Evolutionary conservation across 805 yeast genomes (phyloP).

Genomic region (Yamadazyma kitorensis): DNA sequence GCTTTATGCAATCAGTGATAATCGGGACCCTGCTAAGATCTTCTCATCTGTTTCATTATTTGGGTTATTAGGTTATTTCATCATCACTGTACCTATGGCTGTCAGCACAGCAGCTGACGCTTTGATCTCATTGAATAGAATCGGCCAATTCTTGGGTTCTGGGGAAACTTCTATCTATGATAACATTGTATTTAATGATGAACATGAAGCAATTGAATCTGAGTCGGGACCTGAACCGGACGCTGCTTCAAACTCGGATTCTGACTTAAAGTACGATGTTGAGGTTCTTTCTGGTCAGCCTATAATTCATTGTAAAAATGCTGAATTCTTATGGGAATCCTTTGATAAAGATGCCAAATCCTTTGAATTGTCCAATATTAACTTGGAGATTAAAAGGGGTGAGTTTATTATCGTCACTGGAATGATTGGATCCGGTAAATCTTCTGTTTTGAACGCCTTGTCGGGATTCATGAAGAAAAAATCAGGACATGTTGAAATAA

Average conservation of each 20-base stretch:
- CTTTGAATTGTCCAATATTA: slow-evolving; percentile 12
- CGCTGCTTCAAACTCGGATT: no score
- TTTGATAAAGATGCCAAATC: slow-evolving; percentile 12
- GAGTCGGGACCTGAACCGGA: slow-evolving; percentile 23
- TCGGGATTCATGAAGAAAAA: slow-evolving; percentile 36
- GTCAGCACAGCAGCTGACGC: slow-evolving; percentile 68
- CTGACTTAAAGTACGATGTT: no score
- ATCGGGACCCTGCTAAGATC: slow-evolving; percentile 53
- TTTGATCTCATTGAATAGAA: slow-evolving; percentile 55
- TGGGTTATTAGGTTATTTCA: slow-evolving; percentile 57
- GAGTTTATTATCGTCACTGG: slow-evolving; percentile 38
- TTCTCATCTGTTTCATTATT: slow-evolving; percentile 71
- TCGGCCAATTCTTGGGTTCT: slow-evolving; percentile 50
- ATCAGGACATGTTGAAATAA: slow-evolving; percentile 25
- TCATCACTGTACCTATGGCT: slow-evolving; percentile 68
- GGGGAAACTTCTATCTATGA: slow-evolving; percentile 31
- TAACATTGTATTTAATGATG: slow-evolving; percentile 27
- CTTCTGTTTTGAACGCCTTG: slow-evolving; percentile 35
- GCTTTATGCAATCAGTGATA: slow-evolving; percentile 26
- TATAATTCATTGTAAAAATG: slow-evolving; percentile 20
- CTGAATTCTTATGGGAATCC: slow-evolving; percentile 29
- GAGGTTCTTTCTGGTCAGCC: no score
- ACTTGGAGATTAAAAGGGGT: slow-evolving; percentile 24
- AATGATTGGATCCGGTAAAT: slow-evolving; percentile 33
- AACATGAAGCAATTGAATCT: slow-evolving; percentile 3